A percentile compares a stretch with the other conserved stretches of the same genome.
phyloP scores from a whole-genome alignment of 305 asterid species.

The Salvia sclarea region DNA sequence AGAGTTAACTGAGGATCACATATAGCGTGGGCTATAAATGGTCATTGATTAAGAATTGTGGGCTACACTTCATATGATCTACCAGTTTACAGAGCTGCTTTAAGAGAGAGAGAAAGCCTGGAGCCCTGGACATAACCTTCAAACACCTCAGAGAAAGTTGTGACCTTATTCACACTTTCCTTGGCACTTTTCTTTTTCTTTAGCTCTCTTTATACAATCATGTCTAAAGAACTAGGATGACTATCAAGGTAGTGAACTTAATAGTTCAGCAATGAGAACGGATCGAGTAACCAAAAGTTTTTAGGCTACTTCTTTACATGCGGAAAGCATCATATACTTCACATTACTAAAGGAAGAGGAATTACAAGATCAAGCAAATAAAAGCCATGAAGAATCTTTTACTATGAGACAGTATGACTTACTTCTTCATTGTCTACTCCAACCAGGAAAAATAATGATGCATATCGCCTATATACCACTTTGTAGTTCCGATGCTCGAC shows the following conservation, averaged over 20 bases:
- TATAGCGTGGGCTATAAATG: too few species aligned
- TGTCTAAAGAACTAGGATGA: not conserved
- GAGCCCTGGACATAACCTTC: not conserved
- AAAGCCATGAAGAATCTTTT: not conserved
- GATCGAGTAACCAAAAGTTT: not conserved
- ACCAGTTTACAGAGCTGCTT: not conserved
- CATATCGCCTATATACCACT: conserved; percentile 86
- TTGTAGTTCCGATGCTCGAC: conserved; percentile 98
- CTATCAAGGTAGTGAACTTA: not conserved
- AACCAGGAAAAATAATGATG: conserved; percentile 88
- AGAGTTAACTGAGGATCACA: not conserved
- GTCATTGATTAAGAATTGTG: not conserved
- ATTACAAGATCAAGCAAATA: conserved; percentile 11
- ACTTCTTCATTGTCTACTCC: conserved; percentile 99
- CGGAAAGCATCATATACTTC: not conserved
- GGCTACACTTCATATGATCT: not conserved
- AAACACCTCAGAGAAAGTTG: not conserved
- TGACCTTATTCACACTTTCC: conserved; percentile 7
- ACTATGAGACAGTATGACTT: conserved; percentile 38
- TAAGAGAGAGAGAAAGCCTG: not conserved
- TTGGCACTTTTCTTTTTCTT: not conserved
- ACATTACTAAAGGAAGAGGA: conserved; percentile 23
- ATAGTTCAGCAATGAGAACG: conserved; percentile 13
- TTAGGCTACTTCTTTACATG: not conserved
- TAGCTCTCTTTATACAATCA: not conserved